phyloP scores from a whole-genome alignment of 495 filamentous ascomycete species.

The Hyaloscypha hepaticicola region DNA sequence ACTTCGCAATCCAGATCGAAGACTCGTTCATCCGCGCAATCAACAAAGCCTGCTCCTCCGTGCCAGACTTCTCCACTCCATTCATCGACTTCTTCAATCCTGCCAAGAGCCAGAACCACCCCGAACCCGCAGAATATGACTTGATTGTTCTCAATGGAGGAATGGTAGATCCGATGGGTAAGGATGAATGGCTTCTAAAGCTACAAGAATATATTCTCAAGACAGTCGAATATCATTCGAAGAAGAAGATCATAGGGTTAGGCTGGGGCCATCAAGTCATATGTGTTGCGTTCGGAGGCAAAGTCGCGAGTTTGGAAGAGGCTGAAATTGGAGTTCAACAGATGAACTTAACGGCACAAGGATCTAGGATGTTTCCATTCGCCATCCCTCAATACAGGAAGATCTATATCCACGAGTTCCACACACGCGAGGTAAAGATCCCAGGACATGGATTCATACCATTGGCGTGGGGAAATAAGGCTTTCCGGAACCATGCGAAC shows the following conservation, averaged over 20 bases:
- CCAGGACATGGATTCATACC: conserved; percentile 36
- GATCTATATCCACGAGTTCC: conserved; percentile 44
- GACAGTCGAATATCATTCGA: conserved; percentile 36
- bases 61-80: conserved; percentile 25
- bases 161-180: conserved; percentile 45
- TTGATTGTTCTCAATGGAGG: conserved; percentile 48
- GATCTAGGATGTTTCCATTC: conserved; percentile 19
- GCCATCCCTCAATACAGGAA: not conserved
- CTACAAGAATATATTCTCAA: conserved; percentile 43
- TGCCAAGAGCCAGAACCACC: conserved; percentile 31
- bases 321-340: conserved; percentile 34
- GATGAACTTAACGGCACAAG: conserved; percentile 8
- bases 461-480: conserved; percentile 41
- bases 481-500: conserved; percentile 41
- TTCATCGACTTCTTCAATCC: conserved; percentile 32
- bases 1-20: conserved; percentile 38
- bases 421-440: conserved; percentile 40
- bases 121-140: conserved; percentile 45
- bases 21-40: conserved; percentile 43
- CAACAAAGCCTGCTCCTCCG: conserved; percentile 33
- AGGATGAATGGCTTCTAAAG: conserved; percentile 44
- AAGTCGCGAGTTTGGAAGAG: conserved; percentile 38
- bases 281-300: conserved; percentile 41
- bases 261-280: conserved; percentile 53
- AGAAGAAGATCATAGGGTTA: conserved; percentile 45